These are phyloP conservation scores for Penicillium fimorum DNA, from an alignment of 495 filamentous ascomycete genomes.

Conservation along the genomic window DNA sequence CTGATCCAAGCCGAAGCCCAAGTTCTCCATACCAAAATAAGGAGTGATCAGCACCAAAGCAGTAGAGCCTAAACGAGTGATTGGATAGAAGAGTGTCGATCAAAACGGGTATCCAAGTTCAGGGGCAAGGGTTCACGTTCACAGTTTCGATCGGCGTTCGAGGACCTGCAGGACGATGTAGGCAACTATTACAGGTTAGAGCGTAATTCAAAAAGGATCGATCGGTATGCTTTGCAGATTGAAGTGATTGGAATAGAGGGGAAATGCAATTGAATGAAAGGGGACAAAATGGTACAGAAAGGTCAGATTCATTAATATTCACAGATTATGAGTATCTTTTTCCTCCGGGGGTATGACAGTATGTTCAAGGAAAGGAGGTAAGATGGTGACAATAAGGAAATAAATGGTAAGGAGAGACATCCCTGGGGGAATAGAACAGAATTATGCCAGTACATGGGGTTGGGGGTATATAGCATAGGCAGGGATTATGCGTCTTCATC, in stretches of 20 bases:
- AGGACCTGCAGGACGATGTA: conserved; percentile 34
- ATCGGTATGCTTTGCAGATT: conserved; percentile 1
- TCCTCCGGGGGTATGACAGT: background rate
- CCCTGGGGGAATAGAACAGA: background rate
- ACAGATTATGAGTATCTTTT: conserved; percentile 6
- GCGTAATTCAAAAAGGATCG: background rate
- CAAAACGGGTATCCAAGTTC: background rate
- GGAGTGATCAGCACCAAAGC: conserved; percentile 3
- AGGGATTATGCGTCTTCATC: background rate
- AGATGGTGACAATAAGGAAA: conserved; percentile 12
- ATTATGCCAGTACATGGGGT: background rate
- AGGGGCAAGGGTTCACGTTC: conserved; percentile 3
- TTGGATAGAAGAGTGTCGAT: conserved; percentile 1
- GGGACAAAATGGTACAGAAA: background rate
- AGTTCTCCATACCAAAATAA: background rate
- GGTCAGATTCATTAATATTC: conserved; percentile 5
- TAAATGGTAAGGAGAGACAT: conserved; percentile 5
- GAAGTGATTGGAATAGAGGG: conserved; percentile 5
- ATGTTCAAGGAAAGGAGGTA: background rate
- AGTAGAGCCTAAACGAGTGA: background rate
- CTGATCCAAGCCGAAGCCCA: background rate
- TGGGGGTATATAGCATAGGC: conserved; percentile 5
- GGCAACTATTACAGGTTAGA: conserved; percentile 36
- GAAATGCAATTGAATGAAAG: background rate
- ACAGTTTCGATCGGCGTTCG: conserved; percentile 38